Conservation (phyloP, 306 rosid genomes). For the Sesbania bispinosa region DNA sequence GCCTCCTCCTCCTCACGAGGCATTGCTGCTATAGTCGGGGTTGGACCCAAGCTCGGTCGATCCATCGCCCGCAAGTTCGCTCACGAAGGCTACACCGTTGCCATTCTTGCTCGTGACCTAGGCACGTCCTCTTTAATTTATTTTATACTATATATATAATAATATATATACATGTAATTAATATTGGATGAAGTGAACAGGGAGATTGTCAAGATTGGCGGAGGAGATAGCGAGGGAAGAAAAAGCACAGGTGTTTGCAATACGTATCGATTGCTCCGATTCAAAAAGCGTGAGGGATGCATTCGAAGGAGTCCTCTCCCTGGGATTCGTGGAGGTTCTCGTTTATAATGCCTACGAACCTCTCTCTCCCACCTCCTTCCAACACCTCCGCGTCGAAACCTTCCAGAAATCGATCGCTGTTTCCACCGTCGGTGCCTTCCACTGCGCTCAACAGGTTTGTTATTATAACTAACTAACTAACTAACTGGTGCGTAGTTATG, state of each 20-base stretch:
- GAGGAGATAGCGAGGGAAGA: constrained; percentile 95
- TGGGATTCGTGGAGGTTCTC: constrained; percentile 81
- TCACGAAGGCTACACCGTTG: constrained; percentile 94
- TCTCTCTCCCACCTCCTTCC: constrained; percentile 43
- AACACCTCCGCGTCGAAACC: constrained; percentile 51
- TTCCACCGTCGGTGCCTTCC: constrained; percentile 85
- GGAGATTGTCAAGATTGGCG: constrained; percentile 72
- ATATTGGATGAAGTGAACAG: constrained; percentile 16
- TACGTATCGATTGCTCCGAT: constrained; percentile 86
- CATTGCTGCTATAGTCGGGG: constrained; percentile 89
- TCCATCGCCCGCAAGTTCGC: constrained; percentile 95
- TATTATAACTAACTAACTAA: not conserved
- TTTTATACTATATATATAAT: not conserved
- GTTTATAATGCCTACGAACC: constrained; percentile 75
- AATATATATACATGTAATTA: no score
- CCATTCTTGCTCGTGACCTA: constrained; percentile 90
- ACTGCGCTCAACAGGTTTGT: constrained; percentile 85
- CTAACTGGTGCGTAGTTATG: no score
- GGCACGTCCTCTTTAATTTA: no score
- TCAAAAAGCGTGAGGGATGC: constrained; percentile 81
- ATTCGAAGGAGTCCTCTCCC: constrained; percentile 77
- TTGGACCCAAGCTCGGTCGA: constrained; percentile 91
- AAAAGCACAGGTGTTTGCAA: constrained; percentile 86
- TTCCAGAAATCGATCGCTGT: constrained; percentile 78
- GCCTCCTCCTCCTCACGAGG: constrained; percentile 44